Conservation (phyloP, 2,329 filamentous ascomycete species). For the Monosporascus ibericus region DNA sequence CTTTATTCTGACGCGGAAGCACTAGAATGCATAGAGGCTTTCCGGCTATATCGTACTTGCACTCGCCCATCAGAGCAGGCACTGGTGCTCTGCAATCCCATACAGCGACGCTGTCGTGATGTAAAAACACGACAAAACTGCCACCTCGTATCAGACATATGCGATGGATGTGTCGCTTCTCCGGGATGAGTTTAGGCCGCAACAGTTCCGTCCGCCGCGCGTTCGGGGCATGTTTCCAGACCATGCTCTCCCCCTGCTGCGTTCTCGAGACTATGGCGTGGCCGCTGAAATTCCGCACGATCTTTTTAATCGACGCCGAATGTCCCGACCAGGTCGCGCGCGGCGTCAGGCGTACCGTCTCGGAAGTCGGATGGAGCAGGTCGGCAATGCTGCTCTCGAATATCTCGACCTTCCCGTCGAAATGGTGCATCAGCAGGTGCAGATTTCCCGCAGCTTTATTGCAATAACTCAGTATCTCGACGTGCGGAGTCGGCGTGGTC, state of each 20-base stretch:
- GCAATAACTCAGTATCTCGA: conserved; percentile 69
- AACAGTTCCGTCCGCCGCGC: conserved; percentile 48
- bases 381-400: conserved; percentile 73
- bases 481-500: conserved; percentile 35
- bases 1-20: conserved; percentile 56
- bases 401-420: conserved; percentile 78
- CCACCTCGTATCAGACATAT: conserved; percentile 74
- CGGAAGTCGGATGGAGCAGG: conserved; percentile 67
- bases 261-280: conserved; percentile 77
- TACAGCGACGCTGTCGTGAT: conserved; percentile 62
- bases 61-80: conserved; percentile 53
- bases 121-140: conserved; percentile 73
- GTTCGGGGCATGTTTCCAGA: conserved; percentile 67
- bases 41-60: conserved; percentile 54
- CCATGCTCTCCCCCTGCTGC: conserved; percentile 67
- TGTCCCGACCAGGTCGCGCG: conserved; percentile 78
- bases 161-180: conserved; percentile 67
- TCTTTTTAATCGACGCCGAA: conserved; percentile 72
- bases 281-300: conserved; percentile 79
- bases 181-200: conserved; percentile 62
- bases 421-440: conserved; percentile 72
- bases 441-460: conserved; percentile 58
- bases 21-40: conserved; percentile 76
- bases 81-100: conserved; percentile 68
- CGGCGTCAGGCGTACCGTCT: conserved; percentile 52